phyloP scores from a whole-genome alignment of 352 stramenopile species.

The Plasmopara viticola region DNA sequence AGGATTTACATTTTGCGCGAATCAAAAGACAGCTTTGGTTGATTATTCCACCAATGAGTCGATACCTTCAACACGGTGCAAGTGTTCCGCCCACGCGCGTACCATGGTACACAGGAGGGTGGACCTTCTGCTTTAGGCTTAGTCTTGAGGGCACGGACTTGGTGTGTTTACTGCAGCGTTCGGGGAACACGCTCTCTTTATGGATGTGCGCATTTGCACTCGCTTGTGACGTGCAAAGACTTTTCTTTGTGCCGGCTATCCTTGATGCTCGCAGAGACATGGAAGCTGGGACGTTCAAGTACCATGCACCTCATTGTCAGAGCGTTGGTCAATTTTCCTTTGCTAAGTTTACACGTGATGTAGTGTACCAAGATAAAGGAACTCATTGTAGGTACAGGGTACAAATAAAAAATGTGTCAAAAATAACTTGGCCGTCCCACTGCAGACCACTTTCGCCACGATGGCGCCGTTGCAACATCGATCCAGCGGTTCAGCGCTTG shows the following conservation, averaged over 20 bases:
- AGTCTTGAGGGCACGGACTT: constrained; percentile 12
- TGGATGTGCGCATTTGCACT: constrained; percentile 8
- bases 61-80: too few relatives aligned
- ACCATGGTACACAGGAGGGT: constrained; percentile 6
- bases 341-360: too few relatives aligned
- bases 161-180: constrained; percentile 20
- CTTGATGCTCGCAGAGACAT: constrained; percentile 1
- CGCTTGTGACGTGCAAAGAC: constrained; percentile 7
- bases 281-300: constrained; percentile 5
- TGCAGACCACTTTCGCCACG: too few relatives aligned
- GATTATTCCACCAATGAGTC: background rate
- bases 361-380: too few relatives aligned
- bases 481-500: constrained; percentile 10
- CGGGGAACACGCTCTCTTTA: constrained; percentile 20
- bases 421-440: too few relatives aligned
- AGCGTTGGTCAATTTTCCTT: background rate
- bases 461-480: constrained; percentile 2
- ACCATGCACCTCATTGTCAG: constrained; percentile 13
- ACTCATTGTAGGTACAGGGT: too few relatives aligned
- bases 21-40: background rate
- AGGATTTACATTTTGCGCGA: background rate
- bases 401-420: too few relatives aligned
- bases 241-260: constrained; percentile 3
- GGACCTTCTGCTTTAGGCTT: constrained; percentile 26
- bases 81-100: constrained; percentile 11